Percentiles rank a stretch among this genome's conserved stretches.
Conservation (phyloP, 2,329 filamentous ascomycete genomes). For the Penicillium brasilianum region DNA sequence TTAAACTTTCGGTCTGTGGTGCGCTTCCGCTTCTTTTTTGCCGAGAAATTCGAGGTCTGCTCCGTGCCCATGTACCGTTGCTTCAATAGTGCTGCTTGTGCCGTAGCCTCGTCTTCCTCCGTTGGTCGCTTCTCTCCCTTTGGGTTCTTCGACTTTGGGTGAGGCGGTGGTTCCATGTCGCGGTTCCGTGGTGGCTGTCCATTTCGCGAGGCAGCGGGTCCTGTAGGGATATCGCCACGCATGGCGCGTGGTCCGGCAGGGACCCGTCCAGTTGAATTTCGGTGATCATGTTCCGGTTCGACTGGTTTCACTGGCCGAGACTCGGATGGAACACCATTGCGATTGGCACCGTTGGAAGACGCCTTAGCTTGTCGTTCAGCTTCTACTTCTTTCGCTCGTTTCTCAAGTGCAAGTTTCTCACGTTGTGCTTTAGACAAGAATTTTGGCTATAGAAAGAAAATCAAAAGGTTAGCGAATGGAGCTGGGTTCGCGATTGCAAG, state of each 20-base stretch:
- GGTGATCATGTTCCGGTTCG: constrained; percentile 26
- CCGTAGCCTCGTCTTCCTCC: constrained; percentile 63
- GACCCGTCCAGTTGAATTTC: constrained; percentile 16
- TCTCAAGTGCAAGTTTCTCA: constrained; percentile 78
- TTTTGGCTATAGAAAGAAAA: constrained; percentile 63
- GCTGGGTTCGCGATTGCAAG: neutral
- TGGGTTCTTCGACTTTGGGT: constrained; percentile 44
- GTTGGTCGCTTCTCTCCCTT: constrained; percentile 51
- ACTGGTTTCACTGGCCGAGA: constrained; percentile 25
- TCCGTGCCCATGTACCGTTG: constrained; percentile 91
- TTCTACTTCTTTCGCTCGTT: constrained; percentile 73
- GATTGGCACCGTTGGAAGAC: constrained; percentile 33
- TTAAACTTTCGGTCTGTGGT: constrained; percentile 98
- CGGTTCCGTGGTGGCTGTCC: constrained; percentile 37
- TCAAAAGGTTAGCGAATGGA: constrained; percentile 25
- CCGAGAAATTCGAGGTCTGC: constrained; percentile 87
- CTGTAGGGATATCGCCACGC: constrained; percentile 58
- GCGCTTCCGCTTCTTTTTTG: constrained; percentile 91
- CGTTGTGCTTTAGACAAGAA: constrained; percentile 84
- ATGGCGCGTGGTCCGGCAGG: constrained; percentile 77
- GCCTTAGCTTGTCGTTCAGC: constrained; percentile 60
- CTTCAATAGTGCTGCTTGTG: constrained; percentile 75
- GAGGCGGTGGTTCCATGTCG: constrained; percentile 60
- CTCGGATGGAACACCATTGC: constrained; percentile 28
- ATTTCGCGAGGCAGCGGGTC: constrained; percentile 56